phyloP scores from a whole-genome alignment of 2,329 filamentous ascomycete species.

The Monosporascus sp. region DNA sequence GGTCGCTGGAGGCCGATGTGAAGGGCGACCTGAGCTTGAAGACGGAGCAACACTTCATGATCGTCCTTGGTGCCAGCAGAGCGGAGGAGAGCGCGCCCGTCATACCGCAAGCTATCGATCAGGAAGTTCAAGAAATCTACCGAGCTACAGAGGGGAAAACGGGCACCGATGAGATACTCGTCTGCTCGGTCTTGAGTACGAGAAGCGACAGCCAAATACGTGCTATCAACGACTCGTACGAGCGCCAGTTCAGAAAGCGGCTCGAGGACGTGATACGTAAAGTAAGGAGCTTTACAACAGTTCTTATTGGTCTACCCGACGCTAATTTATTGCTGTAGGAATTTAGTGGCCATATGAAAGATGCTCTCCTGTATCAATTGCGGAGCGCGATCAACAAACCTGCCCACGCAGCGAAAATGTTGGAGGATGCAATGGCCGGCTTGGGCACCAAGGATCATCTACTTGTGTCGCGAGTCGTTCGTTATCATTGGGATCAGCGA shows the following conservation, averaged over 20 bases:
- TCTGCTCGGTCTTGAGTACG: constrained; percentile 72
- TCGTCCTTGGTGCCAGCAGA: constrained; percentile 69
- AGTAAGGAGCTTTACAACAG: constrained; percentile 31
- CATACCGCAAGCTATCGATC: constrained; percentile 66
- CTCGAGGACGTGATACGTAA: constrained; percentile 71
- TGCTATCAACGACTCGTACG: constrained; percentile 72
- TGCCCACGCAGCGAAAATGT: constrained; percentile 71
- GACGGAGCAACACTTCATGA: constrained; percentile 79
- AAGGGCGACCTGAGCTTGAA: constrained; percentile 77
- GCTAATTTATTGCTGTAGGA: constrained; percentile 39
- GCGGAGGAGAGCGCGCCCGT: constrained; percentile 74
- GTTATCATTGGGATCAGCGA: constrained; percentile 75
- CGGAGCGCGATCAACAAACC: constrained; percentile 72
- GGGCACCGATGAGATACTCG: constrained; percentile 68
- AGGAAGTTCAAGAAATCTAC: constrained; percentile 72
- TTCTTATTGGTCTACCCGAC: neutral
- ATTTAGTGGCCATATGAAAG: constrained; percentile 90
- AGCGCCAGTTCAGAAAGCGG: constrained; percentile 62
- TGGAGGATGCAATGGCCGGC: constrained; percentile 87
- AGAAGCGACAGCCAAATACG: constrained; percentile 79
- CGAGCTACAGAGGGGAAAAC: constrained; percentile 68
- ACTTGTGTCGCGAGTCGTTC: constrained; percentile 71
- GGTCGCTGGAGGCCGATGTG: constrained; percentile 66
- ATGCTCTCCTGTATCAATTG: constrained; percentile 77
- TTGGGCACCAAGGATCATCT: constrained; percentile 80